phyloP scores from a whole-genome alignment of 768 basidiomycete genomes.

The Pleurotus platypus region DNA sequence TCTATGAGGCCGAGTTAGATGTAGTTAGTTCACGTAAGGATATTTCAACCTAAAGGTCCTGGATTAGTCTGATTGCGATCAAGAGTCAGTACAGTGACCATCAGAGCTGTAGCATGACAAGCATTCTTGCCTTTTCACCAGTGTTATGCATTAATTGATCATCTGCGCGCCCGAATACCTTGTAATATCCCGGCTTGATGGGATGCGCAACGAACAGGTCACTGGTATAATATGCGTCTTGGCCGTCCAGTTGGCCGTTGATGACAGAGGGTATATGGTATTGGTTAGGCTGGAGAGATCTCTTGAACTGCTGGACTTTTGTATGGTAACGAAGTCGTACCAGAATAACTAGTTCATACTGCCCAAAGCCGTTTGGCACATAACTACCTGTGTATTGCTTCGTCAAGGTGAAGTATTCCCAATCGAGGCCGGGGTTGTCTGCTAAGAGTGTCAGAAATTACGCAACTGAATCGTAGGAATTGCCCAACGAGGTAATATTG shows the following conservation, averaged over 20 bases:
- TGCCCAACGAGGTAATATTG: conserved; percentile 11
- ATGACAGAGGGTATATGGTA: conserved; percentile 18
- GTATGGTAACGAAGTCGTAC: conserved; percentile 18
- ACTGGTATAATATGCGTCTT: conserved; percentile 35
- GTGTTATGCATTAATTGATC: conserved; percentile 37
- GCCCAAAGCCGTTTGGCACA: conserved; percentile 26
- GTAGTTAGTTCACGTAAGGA: conserved; percentile 16
- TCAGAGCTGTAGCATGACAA: neutral
- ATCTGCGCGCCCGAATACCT: conserved; percentile 32
- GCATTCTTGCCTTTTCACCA: conserved; percentile 28
- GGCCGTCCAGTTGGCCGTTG: conserved; percentile 33
- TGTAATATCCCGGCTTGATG: conserved; percentile 32
- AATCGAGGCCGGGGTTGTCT: conserved; percentile 15
- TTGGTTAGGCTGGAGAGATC: conserved; percentile 12
- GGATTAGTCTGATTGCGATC: conserved; percentile 24
- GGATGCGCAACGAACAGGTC: conserved; percentile 45
- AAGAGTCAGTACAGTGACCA: neutral
- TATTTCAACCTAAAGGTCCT: conserved; percentile 24
- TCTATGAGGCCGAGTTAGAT: conserved; percentile 22
- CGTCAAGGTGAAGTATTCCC: conserved; percentile 32
- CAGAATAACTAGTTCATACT: conserved; percentile 34
- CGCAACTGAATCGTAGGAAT: neutral
- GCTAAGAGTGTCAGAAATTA: neutral
- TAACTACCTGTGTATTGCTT: conserved; percentile 19
- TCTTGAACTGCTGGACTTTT: too few relatives aligned